phyloP scores from a whole-genome alignment of 2,329 filamentous ascomycete genomes.

The Didymella exigua region DNA sequence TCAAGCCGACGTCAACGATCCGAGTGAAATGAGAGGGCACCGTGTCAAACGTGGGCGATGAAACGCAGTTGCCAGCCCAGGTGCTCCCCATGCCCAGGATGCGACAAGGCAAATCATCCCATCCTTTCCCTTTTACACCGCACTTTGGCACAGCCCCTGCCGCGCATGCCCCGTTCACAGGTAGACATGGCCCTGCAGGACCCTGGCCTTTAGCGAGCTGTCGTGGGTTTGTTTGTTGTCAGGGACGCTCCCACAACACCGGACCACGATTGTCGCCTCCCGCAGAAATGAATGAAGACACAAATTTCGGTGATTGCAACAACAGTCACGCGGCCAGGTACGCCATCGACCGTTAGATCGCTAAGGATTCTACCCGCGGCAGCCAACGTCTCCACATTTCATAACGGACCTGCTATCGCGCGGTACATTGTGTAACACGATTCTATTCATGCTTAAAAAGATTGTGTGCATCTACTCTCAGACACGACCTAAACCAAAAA shows the following conservation, averaged over 20 bases:
- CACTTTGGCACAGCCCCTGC: conserved; percentile 13
- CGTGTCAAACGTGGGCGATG: conserved; percentile 20
- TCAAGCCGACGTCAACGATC: conserved; percentile 11
- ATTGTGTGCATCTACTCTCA: neutral
- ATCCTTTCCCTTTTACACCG: conserved; percentile 10
- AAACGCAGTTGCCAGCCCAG: conserved; percentile 18
- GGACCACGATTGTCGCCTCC: neutral
- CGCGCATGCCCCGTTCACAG: conserved; percentile 1
- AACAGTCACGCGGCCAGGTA: neutral
- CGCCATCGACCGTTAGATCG: conserved; percentile 1
- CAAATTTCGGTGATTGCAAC: conserved; percentile 1
- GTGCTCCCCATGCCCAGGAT: conserved; percentile 27
- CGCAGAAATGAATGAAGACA: neutral
- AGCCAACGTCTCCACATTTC: conserved; percentile 6
- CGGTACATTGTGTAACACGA: neutral
- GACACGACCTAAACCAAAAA: neutral
- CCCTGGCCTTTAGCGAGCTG: neutral
- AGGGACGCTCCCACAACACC: neutral
- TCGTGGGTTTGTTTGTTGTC: neutral
- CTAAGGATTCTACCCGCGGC: neutral
- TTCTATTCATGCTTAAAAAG: neutral
- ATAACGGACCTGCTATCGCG: no score
- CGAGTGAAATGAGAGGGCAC: conserved; percentile 28
- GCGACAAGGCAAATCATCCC: conserved; percentile 30
- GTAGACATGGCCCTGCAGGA: conserved; percentile 2